Conservation (phyloP, 169 alveolate species). For the Hepatocystis sp. region DNA sequence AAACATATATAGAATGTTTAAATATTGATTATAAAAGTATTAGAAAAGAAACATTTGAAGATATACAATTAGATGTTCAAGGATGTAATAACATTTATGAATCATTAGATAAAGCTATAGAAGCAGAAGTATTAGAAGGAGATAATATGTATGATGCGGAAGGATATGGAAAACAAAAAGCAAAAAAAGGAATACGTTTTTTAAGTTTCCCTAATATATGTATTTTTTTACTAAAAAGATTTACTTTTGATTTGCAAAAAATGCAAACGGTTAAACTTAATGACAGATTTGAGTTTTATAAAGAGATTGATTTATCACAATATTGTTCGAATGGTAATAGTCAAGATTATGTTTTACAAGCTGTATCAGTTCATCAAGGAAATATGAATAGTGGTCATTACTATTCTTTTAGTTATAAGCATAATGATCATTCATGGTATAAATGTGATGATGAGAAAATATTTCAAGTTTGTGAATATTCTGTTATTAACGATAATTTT, state of each 20-base stretch:
- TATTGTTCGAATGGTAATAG: slow-evolving; percentile 79
- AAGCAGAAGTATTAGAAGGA: slow-evolving; percentile 95
- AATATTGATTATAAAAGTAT: slow-evolving; percentile 94
- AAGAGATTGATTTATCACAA: slow-evolving; percentile 90
- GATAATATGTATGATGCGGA: slow-evolving; percentile 97
- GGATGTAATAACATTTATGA: slow-evolving; percentile 93
- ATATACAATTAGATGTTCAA: slow-evolving; percentile 94
- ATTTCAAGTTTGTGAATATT: slow-evolving; percentile 88
- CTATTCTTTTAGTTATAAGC: slow-evolving; percentile 90
- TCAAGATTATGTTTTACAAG: slow-evolving; percentile 91
- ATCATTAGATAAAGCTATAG: slow-evolving; percentile 92
- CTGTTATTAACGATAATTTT: slow-evolving; percentile 90
- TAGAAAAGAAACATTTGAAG: slow-evolving; percentile 91
- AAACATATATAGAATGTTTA: slow-evolving; percentile 95
- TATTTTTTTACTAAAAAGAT: slow-evolving; percentile 93
- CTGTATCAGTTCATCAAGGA: slow-evolving; percentile 97
- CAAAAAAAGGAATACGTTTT: slow-evolving; percentile 94
- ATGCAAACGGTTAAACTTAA: slow-evolving; percentile 93
- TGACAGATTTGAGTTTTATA: slow-evolving; percentile 93
- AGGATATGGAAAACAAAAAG: slow-evolving; percentile 91
- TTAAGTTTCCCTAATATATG: slow-evolving; percentile 95
- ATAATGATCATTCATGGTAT: slow-evolving; percentile 88
- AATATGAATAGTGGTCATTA: slow-evolving; percentile 96
- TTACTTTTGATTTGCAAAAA: slow-evolving; percentile 89
- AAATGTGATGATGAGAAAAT: slow-evolving; percentile 96